Evolutionary conservation across 331 rosid genomes (phyloP).

Genomic region (Rhamnella rubrinervis): DNA sequence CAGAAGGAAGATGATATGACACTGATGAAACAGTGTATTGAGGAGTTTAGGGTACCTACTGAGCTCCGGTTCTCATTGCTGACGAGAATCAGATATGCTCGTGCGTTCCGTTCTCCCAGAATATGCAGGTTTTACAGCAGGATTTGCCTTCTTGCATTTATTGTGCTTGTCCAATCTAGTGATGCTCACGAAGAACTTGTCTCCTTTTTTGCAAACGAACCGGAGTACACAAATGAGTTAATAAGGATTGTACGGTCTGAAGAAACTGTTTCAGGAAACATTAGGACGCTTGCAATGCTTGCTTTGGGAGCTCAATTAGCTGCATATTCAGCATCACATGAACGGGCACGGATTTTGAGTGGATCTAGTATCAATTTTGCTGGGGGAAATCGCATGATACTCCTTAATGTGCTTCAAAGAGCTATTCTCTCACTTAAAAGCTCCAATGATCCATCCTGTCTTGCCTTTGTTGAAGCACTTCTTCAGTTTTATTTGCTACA

Average conservation of each 20-base stretch:
- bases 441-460: slow-evolving; percentile 84
- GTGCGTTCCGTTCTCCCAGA: slow-evolving; percentile 79
- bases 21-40: slow-evolving; percentile 78
- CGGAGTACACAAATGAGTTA: slow-evolving; percentile 91
- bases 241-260: slow-evolving; percentile 93
- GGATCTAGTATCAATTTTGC: slow-evolving; percentile 90
- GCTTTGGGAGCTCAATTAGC: slow-evolving; percentile 99
- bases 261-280: slow-evolving; percentile 77
- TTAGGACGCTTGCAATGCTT: slow-evolving; percentile 97
- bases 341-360: slow-evolving; percentile 87
- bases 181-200: slow-evolving; percentile 95
- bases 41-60: slow-evolving; percentile 65
- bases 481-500: slow-evolving; percentile 97
- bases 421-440: slow-evolving; percentile 79
- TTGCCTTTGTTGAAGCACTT: slow-evolving; percentile 95
- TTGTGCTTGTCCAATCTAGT: slow-evolving; percentile 89
- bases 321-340: slow-evolving; percentile 94
- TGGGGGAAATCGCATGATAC: slow-evolving; percentile 93
- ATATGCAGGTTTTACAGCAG: slow-evolving; percentile 82
- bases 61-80: slow-evolving; percentile 84
- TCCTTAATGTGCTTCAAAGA: slow-evolving; percentile 91
- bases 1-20: slow-evolving; percentile 70
- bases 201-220: slow-evolving; percentile 94
- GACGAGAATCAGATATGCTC: slow-evolving; percentile 93
- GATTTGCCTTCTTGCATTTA: slow-evolving; percentile 94